phyloP scores from a whole-genome alignment of 2,329 filamentous ascomycete species.

The Camptophora hylomeconis region DNA sequence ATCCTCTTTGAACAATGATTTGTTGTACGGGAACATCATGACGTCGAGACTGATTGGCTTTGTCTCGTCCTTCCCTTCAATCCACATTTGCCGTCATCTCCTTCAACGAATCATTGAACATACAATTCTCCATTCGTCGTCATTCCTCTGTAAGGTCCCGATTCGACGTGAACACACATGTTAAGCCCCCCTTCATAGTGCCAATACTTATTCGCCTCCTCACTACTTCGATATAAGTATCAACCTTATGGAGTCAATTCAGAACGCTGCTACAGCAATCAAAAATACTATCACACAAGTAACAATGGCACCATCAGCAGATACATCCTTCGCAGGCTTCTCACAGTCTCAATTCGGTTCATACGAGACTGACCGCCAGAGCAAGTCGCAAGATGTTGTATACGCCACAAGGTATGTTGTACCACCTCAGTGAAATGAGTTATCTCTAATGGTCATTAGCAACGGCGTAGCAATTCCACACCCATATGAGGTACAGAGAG shows the following conservation, averaged over 20 bases:
- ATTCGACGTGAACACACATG: too few species aligned
- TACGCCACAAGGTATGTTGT: conserved; percentile 16
- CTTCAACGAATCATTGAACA: too few species aligned
- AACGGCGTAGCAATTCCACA: conserved; percentile 24
- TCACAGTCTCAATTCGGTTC: conserved; percentile 25
- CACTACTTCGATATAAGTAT: conserved; percentile 2
- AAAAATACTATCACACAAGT: conserved; percentile 6
- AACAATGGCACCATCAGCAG: conserved; percentile 12
- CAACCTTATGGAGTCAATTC: conserved; percentile 6
- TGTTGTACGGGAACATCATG: too few species aligned
- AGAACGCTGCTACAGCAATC: conserved; percentile 7
- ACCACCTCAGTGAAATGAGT: neutral
- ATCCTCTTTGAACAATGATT: too few species aligned
- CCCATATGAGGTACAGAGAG: conserved; percentile 30
- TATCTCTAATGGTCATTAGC: conserved; percentile 5
- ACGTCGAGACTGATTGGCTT: too few species aligned
- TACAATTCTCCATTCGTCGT: too few species aligned
- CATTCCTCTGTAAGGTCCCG: too few species aligned
- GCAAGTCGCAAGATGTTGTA: conserved; percentile 24
- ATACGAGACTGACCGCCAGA: conserved; percentile 29
- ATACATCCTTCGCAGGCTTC: conserved; percentile 25
- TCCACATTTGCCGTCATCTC: too few species aligned
- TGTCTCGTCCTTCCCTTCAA: too few species aligned
- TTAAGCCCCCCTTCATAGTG: too few species aligned
- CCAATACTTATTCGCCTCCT: conserved; percentile 1